Conservation (phyloP, 2,329 filamentous ascomycete species). For the Alternaria conjuncta region DNA sequence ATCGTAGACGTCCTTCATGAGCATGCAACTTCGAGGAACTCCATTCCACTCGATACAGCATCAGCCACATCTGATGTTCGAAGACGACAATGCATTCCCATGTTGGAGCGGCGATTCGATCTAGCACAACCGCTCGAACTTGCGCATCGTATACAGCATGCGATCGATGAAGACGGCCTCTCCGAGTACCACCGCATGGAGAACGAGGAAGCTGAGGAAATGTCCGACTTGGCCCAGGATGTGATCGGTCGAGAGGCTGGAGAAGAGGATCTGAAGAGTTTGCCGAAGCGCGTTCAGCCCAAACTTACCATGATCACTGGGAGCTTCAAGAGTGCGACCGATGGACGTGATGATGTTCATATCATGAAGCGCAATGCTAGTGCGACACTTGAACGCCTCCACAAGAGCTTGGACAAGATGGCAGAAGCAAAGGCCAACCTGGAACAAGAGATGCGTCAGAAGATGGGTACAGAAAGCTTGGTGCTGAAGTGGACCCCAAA, state of each 20-base stretch:
- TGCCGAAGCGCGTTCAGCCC: slow-evolving; percentile 47
- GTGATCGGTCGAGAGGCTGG: slow-evolving; percentile 71
- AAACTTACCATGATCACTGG: slow-evolving; percentile 40
- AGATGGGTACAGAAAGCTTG: slow-evolving; percentile 62
- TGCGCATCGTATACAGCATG: slow-evolving; percentile 71
- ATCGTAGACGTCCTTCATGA: slow-evolving; percentile 56
- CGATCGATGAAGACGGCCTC: slow-evolving; percentile 94
- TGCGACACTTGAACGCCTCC: slow-evolving; percentile 67
- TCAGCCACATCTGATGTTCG: slow-evolving; percentile 13
- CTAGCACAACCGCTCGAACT: slow-evolving; percentile 72
- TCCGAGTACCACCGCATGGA: slow-evolving; percentile 78
- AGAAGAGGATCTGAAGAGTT: slow-evolving; percentile 57
- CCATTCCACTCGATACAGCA: slow-evolving; percentile 13
- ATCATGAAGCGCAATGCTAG: slow-evolving; percentile 73
- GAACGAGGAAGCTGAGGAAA: slow-evolving; percentile 72
- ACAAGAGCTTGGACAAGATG: slow-evolving; percentile 69
- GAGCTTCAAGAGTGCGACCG: slow-evolving; percentile 44
- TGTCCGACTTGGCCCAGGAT: slow-evolving; percentile 75
- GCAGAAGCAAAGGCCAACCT: slow-evolving; percentile 66
- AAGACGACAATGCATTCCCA: slow-evolving; percentile 40
- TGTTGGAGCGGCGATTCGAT: slow-evolving; percentile 65
- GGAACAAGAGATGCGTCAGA: slow-evolving; percentile 65
- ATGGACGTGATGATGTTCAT: slow-evolving; percentile 61
- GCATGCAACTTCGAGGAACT: slow-evolving; percentile 28
- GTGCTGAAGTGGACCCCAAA: slow-evolving; percentile 86